Evolutionary conservation across 257 asterid species (phyloP).

Genomic region (Lycium barbarum): DNA sequence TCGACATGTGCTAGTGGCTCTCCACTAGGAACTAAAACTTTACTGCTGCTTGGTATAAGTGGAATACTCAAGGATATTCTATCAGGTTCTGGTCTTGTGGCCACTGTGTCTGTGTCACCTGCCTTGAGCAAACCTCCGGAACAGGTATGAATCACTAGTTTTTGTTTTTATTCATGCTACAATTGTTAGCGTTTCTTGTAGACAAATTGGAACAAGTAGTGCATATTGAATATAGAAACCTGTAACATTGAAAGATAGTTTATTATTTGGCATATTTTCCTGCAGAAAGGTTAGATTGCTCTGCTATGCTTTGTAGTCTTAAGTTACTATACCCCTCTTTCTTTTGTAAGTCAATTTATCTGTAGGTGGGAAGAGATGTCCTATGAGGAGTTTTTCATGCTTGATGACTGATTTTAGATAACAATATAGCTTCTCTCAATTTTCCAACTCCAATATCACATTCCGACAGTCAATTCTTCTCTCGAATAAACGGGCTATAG

Average conservation of each 20-base stretch:
- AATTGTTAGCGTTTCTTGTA: background rate
- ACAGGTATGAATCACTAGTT: slow-evolving; percentile 60
- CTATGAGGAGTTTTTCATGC: background rate
- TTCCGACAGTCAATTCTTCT: background rate
- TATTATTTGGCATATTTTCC: background rate
- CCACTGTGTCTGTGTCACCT: slow-evolving; percentile 87
- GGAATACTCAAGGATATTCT: slow-evolving; percentile 91
- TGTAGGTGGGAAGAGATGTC: background rate
- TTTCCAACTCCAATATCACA: background rate
- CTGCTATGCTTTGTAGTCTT: background rate
- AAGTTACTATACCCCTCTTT: background rate
- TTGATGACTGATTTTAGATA: background rate
- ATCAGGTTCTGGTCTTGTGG: slow-evolving; percentile 84
- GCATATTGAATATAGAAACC: background rate
- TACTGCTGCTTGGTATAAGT: slow-evolving; percentile 89
- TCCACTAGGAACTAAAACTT: slow-evolving; percentile 83
- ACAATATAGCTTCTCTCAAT: background rate
- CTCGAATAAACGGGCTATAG: background rate
- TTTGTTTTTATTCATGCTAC: background rate
- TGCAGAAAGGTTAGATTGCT: background rate
- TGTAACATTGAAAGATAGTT: background rate
- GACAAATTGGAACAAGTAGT: background rate
- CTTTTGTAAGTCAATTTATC: background rate
- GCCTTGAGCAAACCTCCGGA: slow-evolving; percentile 94
- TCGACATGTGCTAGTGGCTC: slow-evolving; percentile 96